Evolutionary conservation across 345 rosid genomes (phyloP).

Genomic region (Erysimum cheiranthoides): DNA sequence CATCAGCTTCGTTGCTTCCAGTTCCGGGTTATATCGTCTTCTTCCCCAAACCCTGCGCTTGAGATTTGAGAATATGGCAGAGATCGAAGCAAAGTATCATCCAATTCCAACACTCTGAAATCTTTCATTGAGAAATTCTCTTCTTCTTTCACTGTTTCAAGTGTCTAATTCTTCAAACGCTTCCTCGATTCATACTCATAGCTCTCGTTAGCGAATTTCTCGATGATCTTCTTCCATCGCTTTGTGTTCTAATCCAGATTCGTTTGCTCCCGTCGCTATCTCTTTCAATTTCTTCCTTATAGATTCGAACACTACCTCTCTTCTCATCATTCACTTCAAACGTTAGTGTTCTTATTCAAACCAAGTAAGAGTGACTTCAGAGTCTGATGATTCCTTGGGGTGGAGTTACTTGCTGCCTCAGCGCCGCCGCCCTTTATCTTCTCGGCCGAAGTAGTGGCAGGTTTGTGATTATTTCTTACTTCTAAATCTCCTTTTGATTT

Average conservation of each 20-base stretch:
- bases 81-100: slow-evolving; percentile 38
- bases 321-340: background rate
- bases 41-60: slow-evolving; percentile 27
- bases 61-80: slow-evolving; percentile 12
- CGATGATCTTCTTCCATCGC: slow-evolving; percentile 8
- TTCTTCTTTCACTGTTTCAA: background rate
- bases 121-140: background rate
- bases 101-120: slow-evolving; percentile 1
- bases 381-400: slow-evolving; percentile 77
- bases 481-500: slow-evolving; percentile 14
- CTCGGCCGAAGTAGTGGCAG: slow-evolving; percentile 96
- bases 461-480: slow-evolving; percentile 39
- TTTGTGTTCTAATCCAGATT: slow-evolving; percentile 3
- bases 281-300: background rate
- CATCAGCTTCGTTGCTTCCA: slow-evolving; percentile 39
- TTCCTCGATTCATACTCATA: slow-evolving; percentile 20
- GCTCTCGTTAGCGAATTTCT: background rate
- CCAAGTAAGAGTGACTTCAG: slow-evolving; percentile 4
- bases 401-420: slow-evolving; percentile 85
- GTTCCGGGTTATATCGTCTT: slow-evolving; percentile 24
- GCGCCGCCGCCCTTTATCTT: slow-evolving; percentile 87
- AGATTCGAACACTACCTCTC: background rate
- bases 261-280: background rate
- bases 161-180: slow-evolving; percentile 3
- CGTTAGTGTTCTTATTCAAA: background rate